phyloP scores from a whole-genome alignment of 2,329 filamentous ascomycete species.

The Xylariaceae sp. region DNA sequence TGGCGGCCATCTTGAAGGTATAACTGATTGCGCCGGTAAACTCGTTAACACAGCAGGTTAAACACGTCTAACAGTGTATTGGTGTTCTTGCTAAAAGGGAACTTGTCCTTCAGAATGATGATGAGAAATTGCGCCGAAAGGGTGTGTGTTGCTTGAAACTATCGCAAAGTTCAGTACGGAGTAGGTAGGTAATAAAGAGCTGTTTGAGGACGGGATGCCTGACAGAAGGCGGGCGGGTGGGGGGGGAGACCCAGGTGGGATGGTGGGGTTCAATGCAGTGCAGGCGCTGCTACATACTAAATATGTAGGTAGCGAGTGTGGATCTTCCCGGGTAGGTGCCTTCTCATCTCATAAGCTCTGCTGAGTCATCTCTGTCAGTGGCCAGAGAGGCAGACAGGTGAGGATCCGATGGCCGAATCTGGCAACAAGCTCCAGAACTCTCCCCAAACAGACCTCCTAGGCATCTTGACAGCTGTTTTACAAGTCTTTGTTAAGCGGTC shows the following conservation, averaged over 20 bases:
- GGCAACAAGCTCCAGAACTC: conserved; percentile 39
- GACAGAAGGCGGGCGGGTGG: conserved; percentile 22
- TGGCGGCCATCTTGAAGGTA: conserved; percentile 64
- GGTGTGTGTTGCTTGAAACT: neutral
- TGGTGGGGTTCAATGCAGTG: conserved; percentile 36
- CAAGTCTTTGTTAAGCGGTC: neutral
- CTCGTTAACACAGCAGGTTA: too few relatives aligned
- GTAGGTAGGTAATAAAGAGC: neutral
- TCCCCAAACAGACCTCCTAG: neutral
- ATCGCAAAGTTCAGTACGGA: neutral
- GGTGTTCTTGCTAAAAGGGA: too few relatives aligned
- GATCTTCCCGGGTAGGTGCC: too few relatives aligned
- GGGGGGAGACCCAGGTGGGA: conserved; percentile 26
- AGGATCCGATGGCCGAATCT: conserved; percentile 34
- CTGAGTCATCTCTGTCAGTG: too few relatives aligned
- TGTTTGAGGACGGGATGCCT: conserved; percentile 10
- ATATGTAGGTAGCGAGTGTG: neutral
- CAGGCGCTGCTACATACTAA: conserved; percentile 7
- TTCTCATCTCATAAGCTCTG: neutral
- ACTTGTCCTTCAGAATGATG: too few relatives aligned
- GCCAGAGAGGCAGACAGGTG: too few relatives aligned
- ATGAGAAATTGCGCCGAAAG: neutral
- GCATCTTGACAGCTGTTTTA: neutral
- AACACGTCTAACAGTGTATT: too few relatives aligned
- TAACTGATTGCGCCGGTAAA: too few relatives aligned